phyloP scores from a whole-genome alignment of 1,284 basidiomycete species.

The Porphyrellus sp. region DNA sequence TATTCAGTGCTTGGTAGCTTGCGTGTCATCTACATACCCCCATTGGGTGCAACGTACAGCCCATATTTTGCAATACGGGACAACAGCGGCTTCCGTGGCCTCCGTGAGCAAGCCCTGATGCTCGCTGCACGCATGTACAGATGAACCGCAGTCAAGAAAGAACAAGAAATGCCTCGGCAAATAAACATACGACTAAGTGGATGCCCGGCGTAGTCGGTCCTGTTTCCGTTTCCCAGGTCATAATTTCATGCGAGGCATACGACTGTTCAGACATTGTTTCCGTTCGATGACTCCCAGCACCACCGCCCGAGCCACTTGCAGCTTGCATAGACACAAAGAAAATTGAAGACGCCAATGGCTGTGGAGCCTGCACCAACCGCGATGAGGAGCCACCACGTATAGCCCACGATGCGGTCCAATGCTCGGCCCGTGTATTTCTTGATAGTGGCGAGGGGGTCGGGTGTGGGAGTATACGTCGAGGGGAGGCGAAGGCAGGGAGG shows the following conservation, averaged over 20 bases:
- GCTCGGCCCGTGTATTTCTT: slow-evolving; percentile 63
- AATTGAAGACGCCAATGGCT: slow-evolving; percentile 64
- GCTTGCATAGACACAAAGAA: slow-evolving; percentile 55
- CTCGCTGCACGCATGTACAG: background rate
- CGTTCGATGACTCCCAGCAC: slow-evolving; percentile 19
- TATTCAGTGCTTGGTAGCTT: background rate
- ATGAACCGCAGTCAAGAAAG: background rate
- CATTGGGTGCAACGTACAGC: too few relatives aligned
- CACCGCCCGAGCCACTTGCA: slow-evolving; percentile 51
- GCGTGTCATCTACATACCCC: background rate
- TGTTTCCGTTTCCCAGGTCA: background rate
- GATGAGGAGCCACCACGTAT: slow-evolving; percentile 70
- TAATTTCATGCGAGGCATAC: slow-evolving; percentile 16
- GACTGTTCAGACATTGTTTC: slow-evolving; percentile 2
- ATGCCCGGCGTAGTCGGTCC: background rate
- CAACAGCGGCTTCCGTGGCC: background rate
- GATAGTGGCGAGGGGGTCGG: slow-evolving; percentile 49
- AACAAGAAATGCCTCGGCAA: too few relatives aligned
- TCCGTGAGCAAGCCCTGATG: background rate
- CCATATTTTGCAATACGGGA: background rate
- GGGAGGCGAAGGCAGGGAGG: slow-evolving; percentile 52
- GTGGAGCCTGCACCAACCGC: slow-evolving; percentile 74
- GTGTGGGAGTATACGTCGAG: slow-evolving; percentile 44
- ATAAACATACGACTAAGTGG: background rate
- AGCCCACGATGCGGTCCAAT: slow-evolving; percentile 72